Conservation (phyloP, 306 rosid species). For the Dryas octopetala region DNA sequence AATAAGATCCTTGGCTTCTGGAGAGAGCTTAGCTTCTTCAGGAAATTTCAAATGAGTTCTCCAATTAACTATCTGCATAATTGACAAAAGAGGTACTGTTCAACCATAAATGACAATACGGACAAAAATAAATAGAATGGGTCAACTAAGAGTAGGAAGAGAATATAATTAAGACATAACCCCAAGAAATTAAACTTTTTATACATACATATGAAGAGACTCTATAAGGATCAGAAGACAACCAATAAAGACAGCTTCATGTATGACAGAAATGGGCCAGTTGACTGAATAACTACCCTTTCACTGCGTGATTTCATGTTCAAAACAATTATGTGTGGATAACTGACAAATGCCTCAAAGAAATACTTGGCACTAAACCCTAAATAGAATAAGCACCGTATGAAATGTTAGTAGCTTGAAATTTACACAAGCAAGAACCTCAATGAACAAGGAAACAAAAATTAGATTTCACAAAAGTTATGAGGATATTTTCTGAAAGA, state of each 20-base stretch:
- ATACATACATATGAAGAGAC: background rate
- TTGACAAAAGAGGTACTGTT: conserved; percentile 14
- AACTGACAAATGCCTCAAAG: background rate
- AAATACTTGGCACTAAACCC: background rate
- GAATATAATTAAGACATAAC: background rate
- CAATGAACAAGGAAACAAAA: background rate
- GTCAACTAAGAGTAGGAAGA: background rate
- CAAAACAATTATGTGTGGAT: background rate
- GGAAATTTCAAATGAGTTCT: conserved; percentile 94
- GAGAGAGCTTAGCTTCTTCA: conserved; percentile 90
- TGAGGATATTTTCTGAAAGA: background rate
- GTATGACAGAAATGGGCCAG: background rate
- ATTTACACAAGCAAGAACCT: background rate
- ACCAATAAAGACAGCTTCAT: background rate
- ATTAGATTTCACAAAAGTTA: background rate
- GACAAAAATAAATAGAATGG: conserved; percentile 10
- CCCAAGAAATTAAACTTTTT: no score
- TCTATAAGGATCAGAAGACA: conserved; percentile 1
- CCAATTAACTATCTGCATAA: conserved; percentile 96
- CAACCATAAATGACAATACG: conserved; percentile 12
- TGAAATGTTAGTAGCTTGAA: background rate
- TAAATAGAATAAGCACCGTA: background rate
- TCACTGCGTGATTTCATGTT: background rate
- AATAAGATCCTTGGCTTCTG: conserved; percentile 90
- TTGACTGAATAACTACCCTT: background rate